Base-by-base conservation (phyloP, 345 rosid genomes). In the Cardamine chenopodiifolia region DNA sequence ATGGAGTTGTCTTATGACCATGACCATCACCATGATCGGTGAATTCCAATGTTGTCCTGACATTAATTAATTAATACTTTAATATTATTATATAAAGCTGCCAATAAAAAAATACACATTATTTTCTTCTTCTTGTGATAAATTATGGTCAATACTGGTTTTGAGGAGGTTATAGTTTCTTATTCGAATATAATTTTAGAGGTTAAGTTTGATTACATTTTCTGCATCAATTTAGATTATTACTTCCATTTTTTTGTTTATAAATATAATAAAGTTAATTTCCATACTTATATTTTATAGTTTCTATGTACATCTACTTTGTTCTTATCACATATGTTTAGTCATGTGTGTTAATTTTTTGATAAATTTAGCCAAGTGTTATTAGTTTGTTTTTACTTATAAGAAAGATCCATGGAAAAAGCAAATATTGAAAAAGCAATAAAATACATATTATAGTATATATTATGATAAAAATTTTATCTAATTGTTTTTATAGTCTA, bases 1-100 rank as follows among this genome's bases (percentile, higher is more conserved):
- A 40, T 68, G 55, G 12, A 15, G 14, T 44, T 62, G 68, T 26
- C 68, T 25, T 62, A 15, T 40, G 68, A 63, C 53, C 37, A 26
- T 63, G 37, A 17, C 25, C 53, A 62, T 25, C 53, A 44, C 31
- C 22, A 20, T 56, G 22, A 28, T 69, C 42, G 18, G 66, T 60
- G 12, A 49, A 37, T 39, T 22, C 28, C 48, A 20, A 8, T 62
- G 19, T 23, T 37, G 19, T 61, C 17, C 10, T 35, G 45, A 37
- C 18, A 3, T 25, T 25, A 13, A 10, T 18, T 19, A 34, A 56
- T n/a, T 29, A 12, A 19, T 19, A 48, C 61, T n/a, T n/a, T 15
- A 29, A 28, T 5, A 17, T 3, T 18, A 12, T 59, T 20, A 58
- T 19, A 6, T 18, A 32, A 57, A 35, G 47, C 11, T 37, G 45